Evolutionary conservation across 1,139 yeast species (phyloP), one percentile per base, ranked within the genome.

Genomic region (Taphrina pruni): DNA sequence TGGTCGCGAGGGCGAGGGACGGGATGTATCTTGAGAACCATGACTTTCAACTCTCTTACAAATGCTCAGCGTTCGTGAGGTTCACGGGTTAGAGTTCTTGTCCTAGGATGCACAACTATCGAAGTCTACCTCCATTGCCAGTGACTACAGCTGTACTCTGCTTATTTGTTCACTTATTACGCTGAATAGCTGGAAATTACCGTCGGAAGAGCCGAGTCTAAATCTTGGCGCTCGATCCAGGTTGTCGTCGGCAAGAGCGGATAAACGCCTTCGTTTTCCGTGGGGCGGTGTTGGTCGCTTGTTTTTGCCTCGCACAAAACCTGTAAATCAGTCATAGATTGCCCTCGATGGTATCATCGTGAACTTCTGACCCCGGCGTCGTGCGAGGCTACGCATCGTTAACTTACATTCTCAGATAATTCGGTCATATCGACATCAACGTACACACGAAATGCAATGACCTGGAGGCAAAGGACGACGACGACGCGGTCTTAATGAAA

Each of bases 11-110:
- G 32, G 32, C 32, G 32, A 26, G 21, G 54, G 9, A 8, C n/a
- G 32, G 54, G n/a, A 2, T 50, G 54, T 32, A 50, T 50, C 43
- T 54, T 54, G 57, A 54, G 57, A 54, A 38, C 57, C 57, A 54
- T 54, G 57, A 54, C 57, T 54, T 54, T 32, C n/a, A 5, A 50
- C 54, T 26, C 32, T 26, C 32, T 26, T 26, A 4, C 32, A 26
- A 26, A 26, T 26, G 32, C 32, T 26, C 32, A 26, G 32, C 32
- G 32, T 26, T 50, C 11, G 54, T 36, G 36, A 21, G 14, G 36
- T 35, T n/a, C 54, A 21, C 36, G 54, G 21, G 54, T 26, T 50
- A 50, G 54, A 50, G 54, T 50, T 50, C 14, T 50, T 50, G 54
- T 50, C 54, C 54, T 50, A 50, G n/a, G 36, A 50, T 50, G 54